Conservation (phyloP, 805 yeast genomes). For the Hanseniaspora osmophila region DNA sequence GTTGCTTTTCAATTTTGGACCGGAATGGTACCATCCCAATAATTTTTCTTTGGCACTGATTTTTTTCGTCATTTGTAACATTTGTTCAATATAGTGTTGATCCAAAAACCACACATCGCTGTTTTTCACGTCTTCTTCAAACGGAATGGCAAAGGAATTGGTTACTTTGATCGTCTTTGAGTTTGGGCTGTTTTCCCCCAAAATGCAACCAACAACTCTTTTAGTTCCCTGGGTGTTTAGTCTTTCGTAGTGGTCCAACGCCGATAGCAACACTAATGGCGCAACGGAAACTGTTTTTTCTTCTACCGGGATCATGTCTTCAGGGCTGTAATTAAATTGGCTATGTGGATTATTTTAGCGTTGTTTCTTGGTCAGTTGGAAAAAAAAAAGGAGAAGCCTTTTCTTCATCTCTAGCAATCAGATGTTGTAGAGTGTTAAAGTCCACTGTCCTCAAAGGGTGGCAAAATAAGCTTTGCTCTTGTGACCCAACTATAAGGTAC, state of each 20-base stretch:
- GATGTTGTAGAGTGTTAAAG: too few species aligned
- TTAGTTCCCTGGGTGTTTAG: constrained; percentile 60
- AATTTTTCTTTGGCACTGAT: constrained; percentile 92
- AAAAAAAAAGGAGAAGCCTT: too few species aligned
- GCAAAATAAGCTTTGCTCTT: too few species aligned
- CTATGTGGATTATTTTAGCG: too few species aligned
- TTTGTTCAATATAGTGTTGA: constrained; percentile 87
- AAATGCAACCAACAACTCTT: constrained; percentile 84
- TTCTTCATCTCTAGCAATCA: too few species aligned
- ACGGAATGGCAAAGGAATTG: constrained; percentile 92
- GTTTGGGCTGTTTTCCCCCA: constrained; percentile 59
- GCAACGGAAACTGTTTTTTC: constrained; percentile 60
- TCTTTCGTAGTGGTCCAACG: constrained; percentile 89
- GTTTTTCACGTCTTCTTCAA: constrained; percentile 89
- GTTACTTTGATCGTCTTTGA: constrained; percentile 50
- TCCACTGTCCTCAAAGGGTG: too few species aligned
- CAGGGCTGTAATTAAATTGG: too few species aligned
- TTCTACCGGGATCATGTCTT: not conserved
- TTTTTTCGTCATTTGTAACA: constrained; percentile 96
- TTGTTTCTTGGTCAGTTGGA: too few species aligned
- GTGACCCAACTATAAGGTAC: too few species aligned
- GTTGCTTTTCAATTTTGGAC: constrained; percentile 78
- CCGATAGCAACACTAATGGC: constrained; percentile 85
- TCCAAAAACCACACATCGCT: constrained; percentile 86
- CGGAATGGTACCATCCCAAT: constrained; percentile 99